These are phyloP conservation scores for Primulina huaijiensis DNA, from an alignment of 257 asterid species.

Conservation along the genomic window DNA sequence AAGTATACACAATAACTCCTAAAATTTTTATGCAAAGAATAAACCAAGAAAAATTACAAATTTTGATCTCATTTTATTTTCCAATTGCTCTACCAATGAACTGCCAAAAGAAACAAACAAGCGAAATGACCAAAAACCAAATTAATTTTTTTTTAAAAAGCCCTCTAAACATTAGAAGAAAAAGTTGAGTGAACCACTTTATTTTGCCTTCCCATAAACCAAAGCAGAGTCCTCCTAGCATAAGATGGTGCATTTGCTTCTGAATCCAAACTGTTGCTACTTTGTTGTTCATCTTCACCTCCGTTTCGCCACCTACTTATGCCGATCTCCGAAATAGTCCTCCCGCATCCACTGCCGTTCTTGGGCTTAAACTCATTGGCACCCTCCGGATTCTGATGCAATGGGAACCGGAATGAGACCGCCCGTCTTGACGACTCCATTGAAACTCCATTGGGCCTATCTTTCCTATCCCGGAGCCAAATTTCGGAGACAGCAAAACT, in stretches of 20 bases:
- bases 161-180: conserved; percentile 49
- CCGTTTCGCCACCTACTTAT: conserved; percentile 52
- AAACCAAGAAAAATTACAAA: not conserved
- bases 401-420: conserved; percentile 63
- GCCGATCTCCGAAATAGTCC: conserved; percentile 52
- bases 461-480: conserved; percentile 64
- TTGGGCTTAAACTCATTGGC: conserved; percentile 33
- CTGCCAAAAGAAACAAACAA: not conserved
- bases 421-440: conserved; percentile 54
- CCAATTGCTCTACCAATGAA: not conserved
- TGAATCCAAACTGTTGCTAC: conserved; percentile 63
- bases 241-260: conserved; percentile 54
- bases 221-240: conserved; percentile 70
- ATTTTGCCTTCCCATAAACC: conserved; percentile 83
- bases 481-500: conserved; percentile 74
- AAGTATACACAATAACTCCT: not conserved
- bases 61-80: not conserved
- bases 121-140: not conserved
- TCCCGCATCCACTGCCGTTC: conserved; percentile 33
- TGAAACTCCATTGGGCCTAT: conserved; percentile 27
- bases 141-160: not conserved
- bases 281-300: conserved; percentile 53
- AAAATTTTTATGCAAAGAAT: conserved; percentile 6
- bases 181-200: conserved; percentile 62
- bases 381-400: conserved; percentile 12